Evolutionary conservation across 169 alveolate genomes (phyloP).

Genomic region (Toxoplasma gondii): DNA sequence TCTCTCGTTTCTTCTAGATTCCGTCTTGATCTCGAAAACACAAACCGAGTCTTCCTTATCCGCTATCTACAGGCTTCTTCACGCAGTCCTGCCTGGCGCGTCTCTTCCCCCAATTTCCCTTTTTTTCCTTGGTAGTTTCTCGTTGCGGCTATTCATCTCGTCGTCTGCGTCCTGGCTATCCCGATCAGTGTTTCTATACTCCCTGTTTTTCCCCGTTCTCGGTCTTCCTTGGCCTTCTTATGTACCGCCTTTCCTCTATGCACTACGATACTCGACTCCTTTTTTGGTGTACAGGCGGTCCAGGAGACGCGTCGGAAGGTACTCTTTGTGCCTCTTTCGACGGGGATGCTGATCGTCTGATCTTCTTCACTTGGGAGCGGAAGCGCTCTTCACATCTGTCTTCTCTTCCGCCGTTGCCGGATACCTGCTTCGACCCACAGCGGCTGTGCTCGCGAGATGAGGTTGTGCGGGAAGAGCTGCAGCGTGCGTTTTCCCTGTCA

Average conservation of each 20-base stretch:
- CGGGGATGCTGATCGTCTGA: conserved; percentile 93
- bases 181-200: too few relatives aligned
- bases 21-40: too few relatives aligned
- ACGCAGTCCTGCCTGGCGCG: too few relatives aligned
- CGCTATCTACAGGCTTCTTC: too few relatives aligned
- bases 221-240: too few relatives aligned
- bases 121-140: background rate
- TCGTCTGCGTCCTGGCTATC: background rate
- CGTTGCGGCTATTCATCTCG: background rate
- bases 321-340: conserved; percentile 74
- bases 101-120: background rate
- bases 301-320: background rate
- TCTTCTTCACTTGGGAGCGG: conserved; percentile 76
- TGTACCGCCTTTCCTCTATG: too few relatives aligned
- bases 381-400: background rate
- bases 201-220: too few relatives aligned
- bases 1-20: too few relatives aligned
- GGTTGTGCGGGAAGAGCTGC: conserved; percentile 14
- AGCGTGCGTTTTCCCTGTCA: conserved; percentile 7
- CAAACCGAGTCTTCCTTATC: too few relatives aligned
- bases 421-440: background rate
- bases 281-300: background rate
- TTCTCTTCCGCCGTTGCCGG: background rate
- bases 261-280: too few relatives aligned
- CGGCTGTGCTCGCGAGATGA: background rate